A percentile compares a stretch with the other conserved stretches of the same genome.
These are phyloP conservation scores for Barnettozyma siamensis DNA, from an alignment of 805 yeast genomes.

Conservation along the genomic window DNA sequence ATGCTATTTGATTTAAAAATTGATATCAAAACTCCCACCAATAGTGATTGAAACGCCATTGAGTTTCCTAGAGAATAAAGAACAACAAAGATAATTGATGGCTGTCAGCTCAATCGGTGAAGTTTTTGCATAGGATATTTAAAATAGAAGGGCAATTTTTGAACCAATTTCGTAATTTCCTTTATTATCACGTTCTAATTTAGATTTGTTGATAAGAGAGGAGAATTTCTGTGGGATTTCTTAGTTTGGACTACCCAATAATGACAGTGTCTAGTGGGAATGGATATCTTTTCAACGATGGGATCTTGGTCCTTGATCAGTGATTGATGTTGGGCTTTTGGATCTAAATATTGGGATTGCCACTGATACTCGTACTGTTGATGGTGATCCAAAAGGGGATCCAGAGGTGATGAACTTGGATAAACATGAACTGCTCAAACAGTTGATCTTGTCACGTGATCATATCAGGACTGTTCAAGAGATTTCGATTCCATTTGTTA, in stretches of 20 bases:
- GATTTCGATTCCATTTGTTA: conserved; percentile 67
- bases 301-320: conserved; percentile 78
- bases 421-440: conserved; percentile 56
- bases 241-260: conserved; percentile 65
- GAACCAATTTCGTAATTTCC: conserved; percentile 68
- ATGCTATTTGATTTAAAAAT: no score
- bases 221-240: conserved; percentile 82
- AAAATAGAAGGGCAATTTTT: conserved; percentile 42
- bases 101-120: conserved; percentile 85
- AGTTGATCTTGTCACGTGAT: conserved; percentile 66
- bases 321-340: conserved; percentile 99
- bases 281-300: conserved; percentile 79
- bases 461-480: conserved; percentile 78
- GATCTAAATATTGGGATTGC: conserved; percentile 97
- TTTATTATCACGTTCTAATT: conserved; percentile 66
- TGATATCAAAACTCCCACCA: no score
- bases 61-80: conserved; percentile 76
- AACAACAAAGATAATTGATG: conserved; percentile 55
- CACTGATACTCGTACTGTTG: conserved; percentile 24
- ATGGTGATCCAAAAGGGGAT: conserved; percentile 19
- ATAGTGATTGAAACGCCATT: conserved; percentile 77
- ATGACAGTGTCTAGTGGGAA: conserved; percentile 83
- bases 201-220: conserved; percentile 72
- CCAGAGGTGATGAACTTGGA: conserved; percentile 43
- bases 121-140: conserved; percentile 75